Conservation (phyloP, 2,329 filamentous ascomycete genomes). For the Penicillium sp. region DNA sequence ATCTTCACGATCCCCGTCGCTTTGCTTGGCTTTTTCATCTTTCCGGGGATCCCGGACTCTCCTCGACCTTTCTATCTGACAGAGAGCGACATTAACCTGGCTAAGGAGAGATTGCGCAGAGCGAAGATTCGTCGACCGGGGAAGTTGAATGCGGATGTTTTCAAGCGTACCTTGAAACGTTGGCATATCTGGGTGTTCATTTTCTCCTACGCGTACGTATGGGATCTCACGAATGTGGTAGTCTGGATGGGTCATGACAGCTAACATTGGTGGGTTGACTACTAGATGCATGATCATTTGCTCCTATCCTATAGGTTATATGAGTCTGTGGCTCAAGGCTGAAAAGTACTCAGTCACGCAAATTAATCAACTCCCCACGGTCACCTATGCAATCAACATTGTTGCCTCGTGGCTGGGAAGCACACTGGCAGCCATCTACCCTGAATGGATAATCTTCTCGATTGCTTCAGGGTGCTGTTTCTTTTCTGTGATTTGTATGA, state of each 20-base stretch:
- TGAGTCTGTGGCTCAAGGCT: constrained; percentile 59
- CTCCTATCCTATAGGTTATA: constrained; percentile 51
- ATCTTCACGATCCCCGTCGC: constrained; percentile 61
- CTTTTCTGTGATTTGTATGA: constrained; percentile 53
- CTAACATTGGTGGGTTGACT: background rate
- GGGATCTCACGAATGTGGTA: background rate
- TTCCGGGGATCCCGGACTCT: constrained; percentile 47
- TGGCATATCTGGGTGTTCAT: constrained; percentile 59
- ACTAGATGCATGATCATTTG: constrained; percentile 51
- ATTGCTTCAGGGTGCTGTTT: constrained; percentile 47
- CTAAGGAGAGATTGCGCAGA: constrained; percentile 36
- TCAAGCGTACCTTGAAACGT: constrained; percentile 51
- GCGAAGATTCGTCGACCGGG: constrained; percentile 42
- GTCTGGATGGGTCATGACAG: background rate
- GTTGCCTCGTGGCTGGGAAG: constrained; percentile 55
- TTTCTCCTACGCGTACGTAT: constrained; percentile 52
- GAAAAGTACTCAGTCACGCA: constrained; percentile 54
- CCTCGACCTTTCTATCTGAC: constrained; percentile 48
- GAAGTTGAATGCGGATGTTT: constrained; percentile 49
- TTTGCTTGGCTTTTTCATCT: constrained; percentile 57
- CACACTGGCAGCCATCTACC: constrained; percentile 56
- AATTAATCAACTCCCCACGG: constrained; percentile 57
- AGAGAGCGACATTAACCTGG: constrained; percentile 41
- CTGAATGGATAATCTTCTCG: constrained; percentile 54
- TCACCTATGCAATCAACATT: constrained; percentile 53